A percentile compares a stretch with the other conserved stretches of the same genome.
phyloP scores from a whole-genome alignment of 2,329 filamentous ascomycete species.

The Pseudogymnoascus sp. region DNA sequence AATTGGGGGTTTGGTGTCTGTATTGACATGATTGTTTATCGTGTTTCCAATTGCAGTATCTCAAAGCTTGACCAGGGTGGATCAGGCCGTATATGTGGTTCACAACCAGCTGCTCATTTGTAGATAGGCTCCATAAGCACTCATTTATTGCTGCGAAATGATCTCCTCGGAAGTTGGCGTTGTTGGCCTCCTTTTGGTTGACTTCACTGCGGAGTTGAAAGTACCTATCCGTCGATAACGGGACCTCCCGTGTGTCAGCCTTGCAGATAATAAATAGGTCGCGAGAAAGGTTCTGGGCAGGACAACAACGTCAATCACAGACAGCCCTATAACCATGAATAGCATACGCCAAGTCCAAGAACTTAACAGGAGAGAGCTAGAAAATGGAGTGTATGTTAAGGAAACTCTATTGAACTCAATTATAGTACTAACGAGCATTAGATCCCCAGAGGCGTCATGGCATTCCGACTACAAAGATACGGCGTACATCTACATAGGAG shows the following conservation, averaged over 20 bases:
- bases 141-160: slow-evolving; percentile 7
- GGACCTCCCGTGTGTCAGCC: slow-evolving; percentile 9
- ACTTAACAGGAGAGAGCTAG: slow-evolving; percentile 90
- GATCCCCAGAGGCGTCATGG: slow-evolving; percentile 82
- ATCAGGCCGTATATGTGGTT: slow-evolving; percentile 5
- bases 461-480: slow-evolving; percentile 97
- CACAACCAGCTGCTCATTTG: slow-evolving; percentile 4
- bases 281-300: background rate
- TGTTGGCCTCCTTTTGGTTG: slow-evolving; percentile 2
- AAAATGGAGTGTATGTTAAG: slow-evolving; percentile 65
- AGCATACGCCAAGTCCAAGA: slow-evolving; percentile 84
- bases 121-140: background rate
- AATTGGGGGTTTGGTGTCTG: slow-evolving; percentile 48
- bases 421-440: slow-evolving; percentile 30
- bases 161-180: background rate
- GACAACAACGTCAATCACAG: background rate
- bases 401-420: background rate
- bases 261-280: slow-evolving; percentile 8
- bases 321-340: slow-evolving; percentile 57
- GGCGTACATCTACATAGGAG: slow-evolving; percentile 92
- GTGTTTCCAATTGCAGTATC: background rate
- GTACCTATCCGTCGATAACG: slow-evolving; percentile 8
- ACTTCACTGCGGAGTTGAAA: slow-evolving; percentile 2
- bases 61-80: background rate
- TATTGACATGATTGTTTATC: slow-evolving; percentile 21